Base-by-base conservation (phyloP, 331 rosid species). In the Spiraea crenata region DNA sequence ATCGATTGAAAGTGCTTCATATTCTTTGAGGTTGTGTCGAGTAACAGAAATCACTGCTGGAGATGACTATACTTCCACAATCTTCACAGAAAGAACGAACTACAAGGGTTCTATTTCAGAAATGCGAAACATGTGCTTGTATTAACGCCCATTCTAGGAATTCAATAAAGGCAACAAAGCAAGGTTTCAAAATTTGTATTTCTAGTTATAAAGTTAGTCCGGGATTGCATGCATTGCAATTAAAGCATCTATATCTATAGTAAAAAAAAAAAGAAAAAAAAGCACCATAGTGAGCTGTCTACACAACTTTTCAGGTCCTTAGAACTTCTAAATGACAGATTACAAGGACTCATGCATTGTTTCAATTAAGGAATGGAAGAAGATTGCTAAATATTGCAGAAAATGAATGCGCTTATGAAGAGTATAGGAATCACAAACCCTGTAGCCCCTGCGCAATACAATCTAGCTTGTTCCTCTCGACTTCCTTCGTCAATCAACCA, bases 401-500 rank as follows among this genome's bases (percentile, higher is more conserved):
- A 64, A 19, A 68, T 48, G 65, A 57, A 50, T 38, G 34, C 19
- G 54, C 35, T 20, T 64, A 52, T 40, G 47, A 73, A 39, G 70
- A 15, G 66, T 14, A 70, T 39, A 41, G 37, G 38, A 55, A 74
- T 69, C 70, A 85, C 90, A 49, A 46, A 92, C 97, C 97, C 96
- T 40, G 89, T 77, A 77, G 52, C 63, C 55, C 75, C 90, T 47
- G 84, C 85, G 76, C 76, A 79, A 77, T 77, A 92, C 44, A 92
- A 82, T 79, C 88, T 87, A 70, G 98, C 98, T 55, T 84, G 96
- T 84, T 92, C 98, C 84, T 92, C 98, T 71, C 74, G 80, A 75
- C 95, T 92, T 68, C 84, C 89, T 83, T 92, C 96, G 31, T 92
- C 98, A 50, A 89, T 92, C 15, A 89, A 92, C 98, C 96, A 92